These are phyloP conservation scores for Dactylellina drechsleri DNA, from an alignment of 2,329 filamentous ascomycete species.

Conservation along the genomic window DNA sequence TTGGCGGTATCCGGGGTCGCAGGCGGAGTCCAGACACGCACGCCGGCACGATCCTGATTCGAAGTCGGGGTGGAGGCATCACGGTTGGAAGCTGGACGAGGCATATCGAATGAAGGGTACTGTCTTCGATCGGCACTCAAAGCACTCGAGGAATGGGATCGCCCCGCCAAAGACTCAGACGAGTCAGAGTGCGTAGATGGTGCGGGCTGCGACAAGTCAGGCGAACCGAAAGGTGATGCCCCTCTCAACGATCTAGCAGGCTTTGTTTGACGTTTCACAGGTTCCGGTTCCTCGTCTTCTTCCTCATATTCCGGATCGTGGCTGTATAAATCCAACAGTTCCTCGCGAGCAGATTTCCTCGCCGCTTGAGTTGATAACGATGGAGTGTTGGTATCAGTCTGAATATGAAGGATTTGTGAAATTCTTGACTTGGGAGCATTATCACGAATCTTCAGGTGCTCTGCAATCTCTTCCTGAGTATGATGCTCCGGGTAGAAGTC, in stretches of 20 bases:
- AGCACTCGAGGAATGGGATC: slow-evolving; percentile 39
- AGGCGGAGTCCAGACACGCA: slow-evolving; percentile 57
- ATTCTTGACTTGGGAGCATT: slow-evolving; percentile 8
- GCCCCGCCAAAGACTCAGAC: slow-evolving; percentile 36
- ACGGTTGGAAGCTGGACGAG: slow-evolving; percentile 43
- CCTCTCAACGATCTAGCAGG: slow-evolving; percentile 37
- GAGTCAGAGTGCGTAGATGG: slow-evolving; percentile 45
- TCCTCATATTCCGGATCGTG: slow-evolving; percentile 46
- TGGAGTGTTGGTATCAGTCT: slow-evolving; percentile 8
- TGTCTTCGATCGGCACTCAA: slow-evolving; percentile 41
- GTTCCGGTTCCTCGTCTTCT: slow-evolving; percentile 36
- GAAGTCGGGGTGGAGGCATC: slow-evolving; percentile 37
- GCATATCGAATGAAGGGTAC: slow-evolving; percentile 42
- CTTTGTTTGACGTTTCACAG: slow-evolving; percentile 51
- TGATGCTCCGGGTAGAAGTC: slow-evolving; percentile 50
- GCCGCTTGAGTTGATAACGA: slow-evolving; percentile 1
- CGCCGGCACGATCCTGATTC: slow-evolving; percentile 48
- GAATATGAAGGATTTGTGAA: slow-evolving; percentile 11
- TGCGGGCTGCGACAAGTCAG: slow-evolving; percentile 43
- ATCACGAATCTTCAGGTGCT: slow-evolving; percentile 16
- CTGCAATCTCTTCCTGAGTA: slow-evolving; percentile 29
- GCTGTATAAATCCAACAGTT: slow-evolving; percentile 48
- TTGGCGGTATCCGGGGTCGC: slow-evolving; percentile 57
- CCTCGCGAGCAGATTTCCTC: slow-evolving; percentile 47
- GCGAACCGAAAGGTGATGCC: slow-evolving; percentile 42